Conservation (phyloP, 208 protist species). For the Trypanosoma vivax region DNA sequence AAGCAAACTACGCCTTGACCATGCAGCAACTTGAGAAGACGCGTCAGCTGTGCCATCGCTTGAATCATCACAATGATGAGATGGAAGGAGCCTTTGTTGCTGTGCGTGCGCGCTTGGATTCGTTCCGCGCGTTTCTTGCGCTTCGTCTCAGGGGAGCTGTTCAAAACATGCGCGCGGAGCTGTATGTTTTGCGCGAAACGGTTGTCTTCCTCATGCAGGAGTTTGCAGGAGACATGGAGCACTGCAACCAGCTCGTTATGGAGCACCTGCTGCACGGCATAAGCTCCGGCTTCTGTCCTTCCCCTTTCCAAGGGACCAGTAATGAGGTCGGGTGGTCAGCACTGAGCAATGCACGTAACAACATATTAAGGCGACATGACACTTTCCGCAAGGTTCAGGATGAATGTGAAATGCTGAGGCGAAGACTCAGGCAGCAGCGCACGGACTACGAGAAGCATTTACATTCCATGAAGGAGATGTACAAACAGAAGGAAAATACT, state of each 20-base stretch:
- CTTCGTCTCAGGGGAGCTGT: constrained; percentile 29
- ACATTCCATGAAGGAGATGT: constrained; percentile 8
- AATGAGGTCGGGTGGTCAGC: too few species aligned
- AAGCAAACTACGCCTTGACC: constrained; percentile 32
- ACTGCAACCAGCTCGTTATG: background rate
- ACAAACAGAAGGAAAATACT: constrained; percentile 15
- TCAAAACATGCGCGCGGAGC: constrained; percentile 31
- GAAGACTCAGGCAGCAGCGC: constrained; percentile 1
- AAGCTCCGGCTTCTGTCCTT: too few species aligned
- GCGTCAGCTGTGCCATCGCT: constrained; percentile 22
- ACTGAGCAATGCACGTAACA: too few species aligned
- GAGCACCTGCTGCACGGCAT: background rate
- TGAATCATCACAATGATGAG: constrained; percentile 29
- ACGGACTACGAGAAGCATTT: constrained; percentile 14
- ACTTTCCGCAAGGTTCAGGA: constrained; percentile 3
- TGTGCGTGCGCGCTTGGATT: constrained; percentile 16
- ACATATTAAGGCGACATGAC: background rate
- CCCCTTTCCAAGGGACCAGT: too few species aligned
- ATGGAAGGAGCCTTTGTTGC: constrained; percentile 23
- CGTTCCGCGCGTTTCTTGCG: constrained; percentile 10
- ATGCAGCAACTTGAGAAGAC: constrained; percentile 26
- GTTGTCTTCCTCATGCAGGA: constrained; percentile 32
- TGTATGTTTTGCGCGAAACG: constrained; percentile 27
- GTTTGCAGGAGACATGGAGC: constrained; percentile 23
- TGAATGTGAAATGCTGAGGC: background rate